phyloP scores from a whole-genome alignment of 805 yeast species.

The Kregervanrija delftensis region DNA sequence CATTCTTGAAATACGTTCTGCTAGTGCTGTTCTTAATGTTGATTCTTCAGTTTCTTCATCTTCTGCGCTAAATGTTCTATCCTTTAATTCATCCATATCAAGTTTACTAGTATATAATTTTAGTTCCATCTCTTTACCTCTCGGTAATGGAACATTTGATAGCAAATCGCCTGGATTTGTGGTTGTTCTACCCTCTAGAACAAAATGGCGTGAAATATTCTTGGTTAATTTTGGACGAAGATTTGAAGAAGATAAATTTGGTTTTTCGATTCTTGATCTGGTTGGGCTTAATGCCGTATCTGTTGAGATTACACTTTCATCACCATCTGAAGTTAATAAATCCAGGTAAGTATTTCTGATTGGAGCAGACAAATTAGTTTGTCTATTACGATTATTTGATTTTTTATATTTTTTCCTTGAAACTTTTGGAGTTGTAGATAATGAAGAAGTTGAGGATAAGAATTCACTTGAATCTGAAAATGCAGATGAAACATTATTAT shows the following conservation, averaged over 20 bases:
- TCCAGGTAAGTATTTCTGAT: constrained; percentile 3
- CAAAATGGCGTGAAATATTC: constrained; percentile 38
- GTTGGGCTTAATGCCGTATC: neutral
- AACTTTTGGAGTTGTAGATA: neutral
- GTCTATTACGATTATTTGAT: neutral
- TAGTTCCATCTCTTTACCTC: constrained; percentile 9
- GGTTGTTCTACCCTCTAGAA: constrained; percentile 45
- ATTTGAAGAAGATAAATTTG: neutral
- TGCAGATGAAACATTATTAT: neutral
- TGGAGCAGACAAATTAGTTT: neutral
- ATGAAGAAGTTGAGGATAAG: neutral
- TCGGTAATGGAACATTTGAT: constrained; percentile 64
- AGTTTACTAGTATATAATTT: constrained; percentile 2
- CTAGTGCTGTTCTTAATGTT: constrained; percentile 53
- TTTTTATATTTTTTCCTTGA: neutral
- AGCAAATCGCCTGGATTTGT: constrained; percentile 81
- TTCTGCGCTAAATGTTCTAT: constrained; percentile 38
- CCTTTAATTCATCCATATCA: constrained; percentile 23
- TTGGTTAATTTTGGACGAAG: neutral
- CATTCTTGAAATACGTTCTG: constrained; percentile 62
- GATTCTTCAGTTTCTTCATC: constrained; percentile 71
- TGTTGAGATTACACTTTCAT: constrained; percentile 14
- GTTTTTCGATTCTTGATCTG: neutral
- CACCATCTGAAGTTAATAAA: constrained; percentile 17
- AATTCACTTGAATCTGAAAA: neutral